Base-by-base conservation (phyloP, 2,329 filamentous ascomycete genomes). In the Paracorniculantispora psalliotae region DNA sequence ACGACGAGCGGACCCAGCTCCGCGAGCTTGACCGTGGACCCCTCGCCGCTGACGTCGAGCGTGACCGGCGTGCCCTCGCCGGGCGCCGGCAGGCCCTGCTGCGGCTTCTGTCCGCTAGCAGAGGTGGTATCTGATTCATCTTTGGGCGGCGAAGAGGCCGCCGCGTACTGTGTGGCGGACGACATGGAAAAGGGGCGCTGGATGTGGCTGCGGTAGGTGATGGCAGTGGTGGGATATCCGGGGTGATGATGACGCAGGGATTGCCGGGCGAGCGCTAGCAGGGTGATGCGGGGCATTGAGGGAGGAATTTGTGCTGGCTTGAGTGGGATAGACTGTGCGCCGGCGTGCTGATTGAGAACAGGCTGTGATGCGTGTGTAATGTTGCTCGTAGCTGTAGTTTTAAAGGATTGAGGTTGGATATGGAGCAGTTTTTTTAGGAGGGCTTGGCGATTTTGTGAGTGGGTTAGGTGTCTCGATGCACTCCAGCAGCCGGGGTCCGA, bases 1-100 rank as follows among this genome's bases (percentile, higher is more conserved):
- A 92, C 85, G 1, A 92, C 88, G 66, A 92, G 77, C 1, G 89
- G 89, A 0, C 89, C 89, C 25, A 92, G 75, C 61, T 84, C 80
- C 67, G 90, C 87, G 9, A 92, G 80, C 52, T 80, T 82, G 46
- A 89, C 78, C 19, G 71, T 69, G 10, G 69, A 60, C 21, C 63
- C 67, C 33, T 60, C 66, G 46, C 67, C 66, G 50, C 68, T 68
- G 61, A 74, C 67, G 63, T 73, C 71, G 28, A 73, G 68, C n/a
- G 64, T 68, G 26, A 66, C 61, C 47, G 63, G 46, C 44, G 33
- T 35, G 26, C 60, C 57, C 47, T 64, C 49, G 26, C 52, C 63
- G 2, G 70, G 68, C 10, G 66, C 67, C 19, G 71, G 69, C 10
- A 72, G 67, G 39, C 66, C 66, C 19, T 52, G 50, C 25, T 46